Base-by-base conservation (phyloP, 2,329 filamentous ascomycete species). In the Lecanosticta acicola region DNA sequence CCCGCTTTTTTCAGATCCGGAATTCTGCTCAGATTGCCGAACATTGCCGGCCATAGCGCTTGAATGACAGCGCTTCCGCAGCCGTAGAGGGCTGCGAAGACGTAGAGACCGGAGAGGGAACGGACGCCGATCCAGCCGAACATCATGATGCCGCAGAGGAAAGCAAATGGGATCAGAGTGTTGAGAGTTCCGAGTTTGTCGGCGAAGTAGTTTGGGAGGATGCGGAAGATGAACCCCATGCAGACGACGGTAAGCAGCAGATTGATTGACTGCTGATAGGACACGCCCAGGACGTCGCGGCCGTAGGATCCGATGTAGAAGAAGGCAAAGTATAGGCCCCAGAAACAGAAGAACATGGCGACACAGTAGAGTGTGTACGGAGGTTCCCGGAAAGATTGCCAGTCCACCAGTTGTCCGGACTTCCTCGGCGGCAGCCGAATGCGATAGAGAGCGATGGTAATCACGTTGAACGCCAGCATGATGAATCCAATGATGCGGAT, bases 191-290 rank as follows among this genome's bases (percentile, higher is more conserved):
- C 80, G 2, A 76, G 63, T 4, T 64, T 69, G 58, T 82, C 78
- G 0, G 78, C 78, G 4, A 82, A 55, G 49, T 71, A 72, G 10
- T 73, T 74, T 0, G 75, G 72, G 1, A 80, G 52, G 1, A 79
- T 62, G 0, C 80, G 77, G n/a, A 73, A 70, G 0, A 76, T 59
- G 3, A 82, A 69, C 1, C 79, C 78, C 13, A 79, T 65, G 7
- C 71, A 77, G 50, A 82, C 81, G 13, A 75, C 70, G 14, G 81
- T 71, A 37, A 84, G 66, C 1, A 83, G 68, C 2, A 83, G 65
- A 19, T 71, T 71, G 48, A 80, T 72, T 2, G 75, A 74, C 4
- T 75, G 69, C 3, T 66, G 65, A 26, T 76, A 71, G 13, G 70
- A 67, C 45, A 80, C 69, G 37, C 58, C 59, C n/a, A 66, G 56